Evolutionary conservation across 2,329 filamentous ascomycete genomes (phyloP).

Genomic region (Diaporthe sp.): DNA sequence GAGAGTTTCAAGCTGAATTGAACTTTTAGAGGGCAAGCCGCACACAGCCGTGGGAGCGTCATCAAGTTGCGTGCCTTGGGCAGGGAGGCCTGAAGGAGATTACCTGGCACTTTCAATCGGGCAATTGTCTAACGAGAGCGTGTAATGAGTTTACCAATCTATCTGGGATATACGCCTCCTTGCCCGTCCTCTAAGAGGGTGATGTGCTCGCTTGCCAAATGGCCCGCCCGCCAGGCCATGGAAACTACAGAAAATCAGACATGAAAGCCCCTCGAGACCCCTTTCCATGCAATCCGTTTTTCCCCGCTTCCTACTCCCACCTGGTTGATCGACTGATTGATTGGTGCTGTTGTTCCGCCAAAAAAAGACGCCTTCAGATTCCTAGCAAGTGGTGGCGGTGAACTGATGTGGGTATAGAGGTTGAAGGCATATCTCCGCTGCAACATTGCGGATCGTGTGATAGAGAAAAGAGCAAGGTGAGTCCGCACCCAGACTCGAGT

Average conservation of each 20-base stretch:
- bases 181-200: constrained; percentile 25
- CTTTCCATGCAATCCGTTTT: constrained; percentile 40
- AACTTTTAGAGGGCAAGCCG: not conserved
- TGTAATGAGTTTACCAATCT: constrained; percentile 41
- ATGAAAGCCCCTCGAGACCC: constrained; percentile 26
- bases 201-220: constrained; percentile 35
- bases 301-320: constrained; percentile 8
- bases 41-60: not conserved
- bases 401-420: constrained; percentile 24
- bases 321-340: constrained; percentile 6
- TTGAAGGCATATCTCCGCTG: constrained; percentile 17
- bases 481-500: not conserved
- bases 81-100: too few relatives aligned
- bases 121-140: constrained; percentile 5
- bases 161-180: constrained; percentile 39
- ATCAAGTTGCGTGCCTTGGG: not conserved
- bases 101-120: not conserved
- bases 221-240: not conserved
- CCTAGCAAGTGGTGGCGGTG: constrained; percentile 33
- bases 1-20: not conserved
- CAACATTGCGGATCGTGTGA: constrained; percentile 9
- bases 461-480: constrained; percentile 1
- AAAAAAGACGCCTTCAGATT: constrained; percentile 29
- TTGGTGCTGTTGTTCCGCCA: constrained; percentile 35
- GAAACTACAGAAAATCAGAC: constrained; percentile 33